Evolutionary conservation across 2,329 filamentous ascomycete genomes (phyloP), one percentile per base, ranked within the genome.

Genomic region (Ascochyta viciae-villosae): DNA sequence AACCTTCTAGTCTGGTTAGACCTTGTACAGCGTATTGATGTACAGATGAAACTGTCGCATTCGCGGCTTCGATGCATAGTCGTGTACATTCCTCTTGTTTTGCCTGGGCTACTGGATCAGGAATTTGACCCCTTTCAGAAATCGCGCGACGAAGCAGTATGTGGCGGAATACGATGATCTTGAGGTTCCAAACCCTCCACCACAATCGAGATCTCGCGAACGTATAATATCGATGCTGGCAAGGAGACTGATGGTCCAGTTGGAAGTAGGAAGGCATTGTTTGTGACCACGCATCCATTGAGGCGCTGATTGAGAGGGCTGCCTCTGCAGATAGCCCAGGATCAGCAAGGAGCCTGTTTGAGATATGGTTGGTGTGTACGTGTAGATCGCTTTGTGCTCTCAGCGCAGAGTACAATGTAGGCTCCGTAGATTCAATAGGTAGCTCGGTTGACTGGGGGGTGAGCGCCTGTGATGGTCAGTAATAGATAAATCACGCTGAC

Each of bases 171-270:
- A 67, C 57, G 12, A 68, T 68, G 9, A 68, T 68, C 27, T 67
- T 67, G 4, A 68, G 53, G 31, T 68, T 68, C 66, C 66, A 68
- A 10, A 62, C 62, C 42, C 66, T 61, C 66, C 66, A 68, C 66
- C 66, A 68, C 6, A 66, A 34, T 4, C 66, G 58, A 15, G 66
- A 64, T 26, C 60, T 62, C 2, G 66, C 66, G 27, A 68, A 68
- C 9, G 59, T 27, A 22, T 63, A 67, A 63, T 63, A 68, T 1
- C 62, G 58, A 13, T 51, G 54, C 24, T 60, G 48, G 29, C 47
- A 54, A 3, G 48, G 31, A 16, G 60, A 57, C 4, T 43, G 45
- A 15, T 54, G 29, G 15, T 55, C 50, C 1, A 60, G 39, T 26
- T 65, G 64, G 10, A 68, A 63, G 35, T 66, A 68, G 5, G 40